Evolutionary conservation across 768 basidiomycete genomes (phyloP).

Genomic region (Daedaleopsis nitida): DNA sequence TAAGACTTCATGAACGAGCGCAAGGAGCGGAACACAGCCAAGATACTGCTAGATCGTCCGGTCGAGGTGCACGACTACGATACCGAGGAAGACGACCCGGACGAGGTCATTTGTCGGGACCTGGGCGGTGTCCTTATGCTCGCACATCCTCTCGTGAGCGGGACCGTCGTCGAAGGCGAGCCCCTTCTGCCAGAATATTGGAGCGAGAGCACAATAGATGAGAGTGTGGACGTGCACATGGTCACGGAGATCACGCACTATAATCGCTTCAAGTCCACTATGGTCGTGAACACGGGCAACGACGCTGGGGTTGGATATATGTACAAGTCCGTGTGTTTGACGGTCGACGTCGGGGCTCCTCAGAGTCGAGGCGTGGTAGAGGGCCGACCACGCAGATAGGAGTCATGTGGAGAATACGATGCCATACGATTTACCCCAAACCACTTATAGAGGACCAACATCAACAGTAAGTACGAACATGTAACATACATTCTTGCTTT

Average conservation of each 20-base stretch:
- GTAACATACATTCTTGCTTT: too few relatives aligned
- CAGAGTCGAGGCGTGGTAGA: too few relatives aligned
- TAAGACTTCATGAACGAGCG: background rate
- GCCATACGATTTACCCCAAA: too few relatives aligned
- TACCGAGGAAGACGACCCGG: background rate
- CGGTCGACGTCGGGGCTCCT: background rate
- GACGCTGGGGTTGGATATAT: background rate
- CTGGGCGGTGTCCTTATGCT: too few relatives aligned
- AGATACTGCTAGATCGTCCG: background rate
- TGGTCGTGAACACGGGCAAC: background rate
- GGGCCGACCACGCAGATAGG: too few relatives aligned
- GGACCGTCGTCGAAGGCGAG: background rate
- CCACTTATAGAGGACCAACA: too few relatives aligned
- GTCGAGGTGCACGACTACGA: background rate
- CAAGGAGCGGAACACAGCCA: too few relatives aligned
- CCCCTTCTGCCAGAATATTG: background rate
- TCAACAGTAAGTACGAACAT: too few relatives aligned
- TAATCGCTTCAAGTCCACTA: background rate
- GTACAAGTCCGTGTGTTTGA: background rate
- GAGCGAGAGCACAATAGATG: background rate
- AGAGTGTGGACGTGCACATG: background rate
- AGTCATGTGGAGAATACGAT: too few relatives aligned
- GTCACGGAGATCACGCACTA: background rate
- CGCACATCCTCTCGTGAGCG: background rate
- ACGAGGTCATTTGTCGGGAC: too few relatives aligned